A percentile compares a stretch with the other conserved stretches of the same genome.
phyloP scores from a whole-genome alignment of 805 yeast species.

The Candida bentonensis region DNA sequence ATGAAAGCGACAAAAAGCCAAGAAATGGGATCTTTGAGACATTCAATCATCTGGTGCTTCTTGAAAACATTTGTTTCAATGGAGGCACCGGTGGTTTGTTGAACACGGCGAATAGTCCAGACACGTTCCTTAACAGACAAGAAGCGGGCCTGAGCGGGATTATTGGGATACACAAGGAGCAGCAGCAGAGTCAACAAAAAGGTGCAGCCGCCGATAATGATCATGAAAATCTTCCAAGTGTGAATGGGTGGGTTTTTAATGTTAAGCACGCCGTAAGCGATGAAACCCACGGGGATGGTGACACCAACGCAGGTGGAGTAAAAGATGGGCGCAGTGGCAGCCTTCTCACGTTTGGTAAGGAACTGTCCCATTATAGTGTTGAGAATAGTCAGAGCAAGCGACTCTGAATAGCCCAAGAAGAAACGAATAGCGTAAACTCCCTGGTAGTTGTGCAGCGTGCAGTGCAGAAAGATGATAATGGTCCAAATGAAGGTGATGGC shows the following conservation, averaged over 20 bases:
- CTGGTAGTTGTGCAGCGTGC: conserved; percentile 27
- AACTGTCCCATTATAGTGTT: conserved; percentile 48
- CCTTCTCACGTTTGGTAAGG: conserved; percentile 28
- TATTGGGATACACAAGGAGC: conserved; percentile 35
- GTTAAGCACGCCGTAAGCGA: conserved; percentile 19
- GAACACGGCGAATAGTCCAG: conserved; percentile 33
- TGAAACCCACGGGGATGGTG: conserved; percentile 39
- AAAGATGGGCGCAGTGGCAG: conserved; percentile 38
- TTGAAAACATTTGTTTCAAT: conserved; percentile 34
- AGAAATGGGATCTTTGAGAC: conserved; percentile 33
- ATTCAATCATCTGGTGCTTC: conserved; percentile 34
- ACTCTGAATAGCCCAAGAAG: conserved; percentile 34
- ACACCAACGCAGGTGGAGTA: conserved; percentile 37
- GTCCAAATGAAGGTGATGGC: conserved; percentile 32
- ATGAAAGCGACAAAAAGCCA: conserved; percentile 25
- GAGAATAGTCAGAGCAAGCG: conserved; percentile 40
- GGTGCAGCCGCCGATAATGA: conserved; percentile 40
- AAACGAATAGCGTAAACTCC: conserved; percentile 31
- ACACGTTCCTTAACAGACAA: conserved; percentile 36
- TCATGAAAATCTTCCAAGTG: conserved; percentile 38
- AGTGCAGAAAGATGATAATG: conserved; percentile 23
- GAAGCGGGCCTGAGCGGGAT: conserved; percentile 39
- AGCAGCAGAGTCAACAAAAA: conserved; percentile 25
- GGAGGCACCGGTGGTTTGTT: conserved; percentile 24
- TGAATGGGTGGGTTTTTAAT: conserved; percentile 14